Evolutionary conservation across 78 protist species (phyloP).

Genomic region (Thecamonas trahens): DNA sequence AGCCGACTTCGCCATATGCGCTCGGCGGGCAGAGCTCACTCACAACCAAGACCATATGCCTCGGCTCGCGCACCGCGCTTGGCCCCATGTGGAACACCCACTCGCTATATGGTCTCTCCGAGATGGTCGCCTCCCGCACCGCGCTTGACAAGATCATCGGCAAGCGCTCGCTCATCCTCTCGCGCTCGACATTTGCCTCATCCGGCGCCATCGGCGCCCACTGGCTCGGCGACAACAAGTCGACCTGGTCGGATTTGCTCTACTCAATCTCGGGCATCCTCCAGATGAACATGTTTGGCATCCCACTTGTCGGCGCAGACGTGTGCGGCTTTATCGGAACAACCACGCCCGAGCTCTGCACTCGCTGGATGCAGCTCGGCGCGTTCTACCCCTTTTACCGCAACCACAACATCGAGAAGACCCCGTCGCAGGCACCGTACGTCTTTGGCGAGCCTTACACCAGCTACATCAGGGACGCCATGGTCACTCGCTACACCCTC

Average conservation of each 20-base stretch:
- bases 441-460: conserved; percentile 34
- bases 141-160: conserved; percentile 29
- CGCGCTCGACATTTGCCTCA: conserved; percentile 72
- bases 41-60: background rate
- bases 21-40: too few species aligned
- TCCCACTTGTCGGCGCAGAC: conserved; percentile 85
- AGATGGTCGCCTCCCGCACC: conserved; percentile 42
- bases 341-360: conserved; percentile 60
- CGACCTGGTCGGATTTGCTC: conserved; percentile 31
- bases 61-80: background rate
- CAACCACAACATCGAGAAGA: conserved; percentile 36
- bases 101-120: conserved; percentile 48
- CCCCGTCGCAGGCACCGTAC: conserved; percentile 64
- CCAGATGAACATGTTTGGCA: conserved; percentile 60
- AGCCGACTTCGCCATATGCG: too few species aligned
- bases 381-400: conserved; percentile 73
- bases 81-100: conserved; percentile 21
- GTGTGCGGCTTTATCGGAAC: conserved; percentile 75
- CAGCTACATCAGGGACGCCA: conserved; percentile 11
- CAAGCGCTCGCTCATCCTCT: conserved; percentile 56
- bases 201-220: conserved; percentile 48
- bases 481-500: conserved; percentile 27
- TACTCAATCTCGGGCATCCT: conserved; percentile 67
- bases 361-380: conserved; percentile 77
- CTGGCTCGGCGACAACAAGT: conserved; percentile 67